Percentiles rank a stretch among this genome's conserved stretches.
phyloP scores from a whole-genome alignment of 495 filamentous ascomycete genomes.

The Podospora fimiseda region DNA sequence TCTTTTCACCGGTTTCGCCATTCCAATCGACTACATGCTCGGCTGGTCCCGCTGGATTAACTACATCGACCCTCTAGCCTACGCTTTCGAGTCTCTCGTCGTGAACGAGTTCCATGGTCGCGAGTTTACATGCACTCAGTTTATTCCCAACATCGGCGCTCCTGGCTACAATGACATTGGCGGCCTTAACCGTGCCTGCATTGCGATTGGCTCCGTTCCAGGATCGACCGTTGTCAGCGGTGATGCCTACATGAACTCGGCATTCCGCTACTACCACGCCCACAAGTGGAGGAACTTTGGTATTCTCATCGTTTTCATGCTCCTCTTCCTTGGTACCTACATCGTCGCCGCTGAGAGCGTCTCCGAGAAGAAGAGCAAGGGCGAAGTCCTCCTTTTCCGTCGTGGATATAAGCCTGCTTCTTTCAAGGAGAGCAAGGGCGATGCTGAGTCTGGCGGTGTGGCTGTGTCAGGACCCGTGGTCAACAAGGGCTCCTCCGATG shows the following conservation, averaged over 20 bases:
- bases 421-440: constrained; percentile 49
- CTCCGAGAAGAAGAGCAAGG: constrained; percentile 72
- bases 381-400: constrained; percentile 82
- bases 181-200: constrained; percentile 48
- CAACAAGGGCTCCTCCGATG: constrained; percentile 33
- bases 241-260: constrained; percentile 57
- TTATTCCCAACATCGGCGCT: constrained; percentile 48
- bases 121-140: constrained; percentile 55
- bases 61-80: constrained; percentile 78
- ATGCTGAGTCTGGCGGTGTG: constrained; percentile 48
- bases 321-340: constrained; percentile 60
- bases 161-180: constrained; percentile 42
- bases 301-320: constrained; percentile 68
- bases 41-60: constrained; percentile 84
- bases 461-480: constrained; percentile 29
- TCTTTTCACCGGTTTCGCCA: constrained; percentile 86
- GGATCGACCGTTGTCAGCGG: constrained; percentile 53
- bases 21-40: constrained; percentile 72
- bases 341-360: constrained; percentile 69
- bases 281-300: constrained; percentile 80
- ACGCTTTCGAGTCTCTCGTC: constrained; percentile 83
- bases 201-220: constrained; percentile 52
- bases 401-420: constrained; percentile 60
- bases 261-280: constrained; percentile 53
- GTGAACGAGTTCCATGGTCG: constrained; percentile 79